phyloP scores from a whole-genome alignment of 441 rosid species.

The Eutrema salsugineum region DNA sequence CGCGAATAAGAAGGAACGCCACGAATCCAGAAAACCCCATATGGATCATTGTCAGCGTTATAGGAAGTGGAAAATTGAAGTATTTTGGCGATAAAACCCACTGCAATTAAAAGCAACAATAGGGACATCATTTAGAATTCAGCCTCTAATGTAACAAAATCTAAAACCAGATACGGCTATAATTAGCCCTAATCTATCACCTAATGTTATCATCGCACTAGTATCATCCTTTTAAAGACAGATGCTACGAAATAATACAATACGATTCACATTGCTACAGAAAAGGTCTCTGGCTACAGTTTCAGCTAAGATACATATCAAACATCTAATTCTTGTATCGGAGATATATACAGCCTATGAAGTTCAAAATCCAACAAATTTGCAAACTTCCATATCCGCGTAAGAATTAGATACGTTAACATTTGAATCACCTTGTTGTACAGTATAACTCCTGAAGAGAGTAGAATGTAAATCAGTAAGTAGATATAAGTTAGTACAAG shows the following conservation, averaged over 20 bases:
- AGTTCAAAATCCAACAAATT: background rate
- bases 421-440: slow-evolving; percentile 84
- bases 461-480: slow-evolving; percentile 82
- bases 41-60: slow-evolving; percentile 97
- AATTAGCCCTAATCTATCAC: background rate
- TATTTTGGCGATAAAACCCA: slow-evolving; percentile 98
- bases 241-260: background rate
- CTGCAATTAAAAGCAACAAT: slow-evolving; percentile 45
- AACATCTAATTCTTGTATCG: background rate
- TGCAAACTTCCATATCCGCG: background rate
- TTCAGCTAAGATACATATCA: background rate
- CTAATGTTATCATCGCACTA: slow-evolving; percentile 4
- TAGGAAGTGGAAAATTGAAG: slow-evolving; percentile 92
- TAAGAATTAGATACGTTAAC: slow-evolving; percentile 5
- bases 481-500: slow-evolving; percentile 83
- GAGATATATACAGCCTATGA: background rate
- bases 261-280: background rate
- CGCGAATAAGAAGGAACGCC: slow-evolving; percentile 89
- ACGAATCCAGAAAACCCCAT: slow-evolving; percentile 92
- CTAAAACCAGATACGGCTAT: background rate
- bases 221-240: background rate
- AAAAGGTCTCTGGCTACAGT: background rate
- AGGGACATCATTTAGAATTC: background rate
- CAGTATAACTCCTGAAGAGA: slow-evolving; percentile 90
- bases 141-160: background rate